phyloP scores from a whole-genome alignment of 208 protist species.

The Sergeia podlipaevii region DNA sequence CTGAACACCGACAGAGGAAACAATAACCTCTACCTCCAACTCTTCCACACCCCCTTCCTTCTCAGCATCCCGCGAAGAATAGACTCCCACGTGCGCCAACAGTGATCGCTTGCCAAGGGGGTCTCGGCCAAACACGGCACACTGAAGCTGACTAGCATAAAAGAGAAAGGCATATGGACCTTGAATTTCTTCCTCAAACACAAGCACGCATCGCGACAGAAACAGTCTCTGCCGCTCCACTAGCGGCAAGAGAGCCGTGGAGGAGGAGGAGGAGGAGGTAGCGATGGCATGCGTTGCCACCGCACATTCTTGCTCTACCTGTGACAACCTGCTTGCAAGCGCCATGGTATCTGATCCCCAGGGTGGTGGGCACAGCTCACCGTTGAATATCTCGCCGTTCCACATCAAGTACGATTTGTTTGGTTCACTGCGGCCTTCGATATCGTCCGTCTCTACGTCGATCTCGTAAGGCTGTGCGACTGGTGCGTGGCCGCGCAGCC shows the following conservation, averaged over 20 bases:
- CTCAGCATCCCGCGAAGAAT: neutral
- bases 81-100: slow-evolving; percentile 41
- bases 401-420: slow-evolving; percentile 60
- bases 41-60: neutral
- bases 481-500: slow-evolving; percentile 42
- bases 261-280: neutral
- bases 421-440: slow-evolving; percentile 20
- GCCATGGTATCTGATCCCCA: slow-evolving; percentile 72
- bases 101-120: slow-evolving; percentile 85
- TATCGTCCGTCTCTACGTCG: slow-evolving; percentile 30
- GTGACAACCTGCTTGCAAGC: slow-evolving; percentile 48
- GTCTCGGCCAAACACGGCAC: slow-evolving; percentile 87
- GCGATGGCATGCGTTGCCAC: neutral
- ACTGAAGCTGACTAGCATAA: slow-evolving; percentile 46
- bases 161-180: slow-evolving; percentile 87
- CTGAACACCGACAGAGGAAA: slow-evolving; percentile 69
- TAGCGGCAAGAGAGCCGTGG: slow-evolving; percentile 9
- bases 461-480: slow-evolving; percentile 74
- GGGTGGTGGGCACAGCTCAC: slow-evolving; percentile 47
- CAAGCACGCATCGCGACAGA: slow-evolving; percentile 39
- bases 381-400: slow-evolving; percentile 89
- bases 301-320: slow-evolving; percentile 46
- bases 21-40: slow-evolving; percentile 48
- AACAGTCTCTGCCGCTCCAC: slow-evolving; percentile 44
- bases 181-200: slow-evolving; percentile 72